Conservation (phyloP, 441 rosid species). For the Metrosideros polymorpha region DNA sequence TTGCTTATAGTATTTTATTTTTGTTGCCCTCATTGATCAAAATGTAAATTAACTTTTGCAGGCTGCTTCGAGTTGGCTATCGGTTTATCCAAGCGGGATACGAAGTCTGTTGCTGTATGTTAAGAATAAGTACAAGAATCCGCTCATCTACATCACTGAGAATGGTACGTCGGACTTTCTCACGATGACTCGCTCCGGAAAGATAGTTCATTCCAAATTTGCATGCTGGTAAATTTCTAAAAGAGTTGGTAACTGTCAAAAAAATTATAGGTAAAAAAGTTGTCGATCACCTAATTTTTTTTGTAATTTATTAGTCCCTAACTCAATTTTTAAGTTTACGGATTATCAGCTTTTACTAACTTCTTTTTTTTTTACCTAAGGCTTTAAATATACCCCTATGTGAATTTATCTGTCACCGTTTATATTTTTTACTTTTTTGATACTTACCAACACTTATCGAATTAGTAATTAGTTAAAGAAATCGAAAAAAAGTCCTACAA, state of each 20-base stretch:
- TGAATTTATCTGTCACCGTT: neutral
- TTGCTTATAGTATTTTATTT: neutral
- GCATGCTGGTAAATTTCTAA: neutral
- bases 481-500: neutral
- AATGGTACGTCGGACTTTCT: neutral
- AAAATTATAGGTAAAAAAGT: too few species aligned
- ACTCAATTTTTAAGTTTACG: too few species aligned
- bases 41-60: neutral
- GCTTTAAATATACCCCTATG: neutral
- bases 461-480: neutral
- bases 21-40: neutral
- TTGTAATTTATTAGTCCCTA: too few species aligned
- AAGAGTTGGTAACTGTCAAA: too few species aligned
- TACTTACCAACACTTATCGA: neutral
- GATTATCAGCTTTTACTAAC: too few species aligned
- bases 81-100: neutral
- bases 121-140: neutral
- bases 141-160: neutral
- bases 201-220: too few species aligned
- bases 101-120: neutral
- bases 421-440: neutral
- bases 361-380: too few species aligned
- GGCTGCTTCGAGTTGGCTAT: neutral
- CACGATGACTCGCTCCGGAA: too few species aligned
- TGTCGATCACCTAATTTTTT: too few species aligned